These are phyloP conservation scores for Pseudogymnoascus sp. DNA, from an alignment of 2,329 filamentous ascomycete species.

Conservation along the genomic window DNA sequence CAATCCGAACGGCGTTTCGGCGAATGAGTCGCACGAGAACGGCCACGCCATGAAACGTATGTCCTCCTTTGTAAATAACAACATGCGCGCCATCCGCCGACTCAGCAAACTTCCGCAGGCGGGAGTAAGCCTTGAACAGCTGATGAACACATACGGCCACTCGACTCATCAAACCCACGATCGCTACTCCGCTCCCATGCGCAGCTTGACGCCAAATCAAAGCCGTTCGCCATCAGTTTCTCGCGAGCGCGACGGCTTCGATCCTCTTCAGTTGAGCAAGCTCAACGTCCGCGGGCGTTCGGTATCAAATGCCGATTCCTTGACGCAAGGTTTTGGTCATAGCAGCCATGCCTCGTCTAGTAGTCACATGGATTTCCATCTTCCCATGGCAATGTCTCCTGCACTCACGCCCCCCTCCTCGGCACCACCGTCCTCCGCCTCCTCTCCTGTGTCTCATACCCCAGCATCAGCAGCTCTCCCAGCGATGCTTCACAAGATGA, in stretches of 20 bases:
- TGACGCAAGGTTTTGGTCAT: background rate
- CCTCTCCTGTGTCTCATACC: constrained; percentile 1
- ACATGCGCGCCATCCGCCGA: constrained; percentile 37
- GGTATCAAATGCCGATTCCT: background rate
- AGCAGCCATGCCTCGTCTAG: constrained; percentile 10
- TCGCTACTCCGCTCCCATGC: background rate
- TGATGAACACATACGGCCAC: constrained; percentile 16
- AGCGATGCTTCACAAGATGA: constrained; percentile 17
- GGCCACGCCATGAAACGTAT: constrained; percentile 38
- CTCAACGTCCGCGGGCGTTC: constrained; percentile 10
- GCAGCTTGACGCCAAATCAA: background rate
- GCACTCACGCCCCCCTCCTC: background rate
- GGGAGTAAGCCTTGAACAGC: constrained; percentile 15
- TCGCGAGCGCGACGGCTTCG: background rate
- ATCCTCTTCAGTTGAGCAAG: constrained; percentile 6
- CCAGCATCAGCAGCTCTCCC: constrained; percentile 12
- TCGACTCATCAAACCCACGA: background rate
- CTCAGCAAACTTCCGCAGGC: constrained; percentile 34
- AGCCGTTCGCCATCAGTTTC: background rate
- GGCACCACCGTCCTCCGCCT: background rate
- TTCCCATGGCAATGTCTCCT: constrained; percentile 4
- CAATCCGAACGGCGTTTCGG: constrained; percentile 29
- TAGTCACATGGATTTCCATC: background rate
- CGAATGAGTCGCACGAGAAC: constrained; percentile 37
- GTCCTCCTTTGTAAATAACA: constrained; percentile 38